These are phyloP conservation scores for Blattamonas nauphoetae DNA, from an alignment of 78 protist species.

Conservation along the genomic window DNA sequence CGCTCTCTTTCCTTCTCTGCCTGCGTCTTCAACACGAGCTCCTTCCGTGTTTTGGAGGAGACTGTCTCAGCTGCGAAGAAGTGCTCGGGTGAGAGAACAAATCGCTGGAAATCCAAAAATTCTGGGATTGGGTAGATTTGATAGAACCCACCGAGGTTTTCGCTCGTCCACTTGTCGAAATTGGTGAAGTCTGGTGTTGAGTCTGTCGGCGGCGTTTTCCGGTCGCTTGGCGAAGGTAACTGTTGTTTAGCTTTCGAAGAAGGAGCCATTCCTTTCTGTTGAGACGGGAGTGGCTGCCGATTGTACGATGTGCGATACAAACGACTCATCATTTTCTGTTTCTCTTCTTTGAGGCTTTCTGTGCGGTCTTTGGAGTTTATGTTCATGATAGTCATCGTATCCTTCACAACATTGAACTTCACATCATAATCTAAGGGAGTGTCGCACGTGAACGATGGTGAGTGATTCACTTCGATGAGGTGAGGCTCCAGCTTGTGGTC, in stretches of 20 bases:
- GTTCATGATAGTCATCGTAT: background rate
- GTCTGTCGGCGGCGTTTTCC: too few relatives aligned
- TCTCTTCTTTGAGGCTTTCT: background rate
- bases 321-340: too few relatives aligned
- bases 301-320: too few relatives aligned
- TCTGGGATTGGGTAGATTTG: background rate
- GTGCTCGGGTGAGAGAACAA: background rate
- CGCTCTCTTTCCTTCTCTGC: constrained; percentile 4
- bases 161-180: too few relatives aligned
- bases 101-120: background rate
- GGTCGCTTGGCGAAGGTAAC: too few relatives aligned
- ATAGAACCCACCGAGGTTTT: background rate
- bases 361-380: background rate
- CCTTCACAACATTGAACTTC: background rate
- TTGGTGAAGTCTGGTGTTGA: too few relatives aligned
- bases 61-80: background rate
- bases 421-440: background rate
- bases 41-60: background rate
- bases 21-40: background rate
- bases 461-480: constrained; percentile 6
- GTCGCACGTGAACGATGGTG: background rate
- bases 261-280: too few relatives aligned
- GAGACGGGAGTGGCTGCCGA: too few relatives aligned
- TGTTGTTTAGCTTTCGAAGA: too few relatives aligned
- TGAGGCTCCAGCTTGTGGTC: constrained; percentile 10